These are phyloP conservation scores for Buxus sempervirens DNA, from an alignment of 164 flowering plant species.

Conservation along the genomic window DNA sequence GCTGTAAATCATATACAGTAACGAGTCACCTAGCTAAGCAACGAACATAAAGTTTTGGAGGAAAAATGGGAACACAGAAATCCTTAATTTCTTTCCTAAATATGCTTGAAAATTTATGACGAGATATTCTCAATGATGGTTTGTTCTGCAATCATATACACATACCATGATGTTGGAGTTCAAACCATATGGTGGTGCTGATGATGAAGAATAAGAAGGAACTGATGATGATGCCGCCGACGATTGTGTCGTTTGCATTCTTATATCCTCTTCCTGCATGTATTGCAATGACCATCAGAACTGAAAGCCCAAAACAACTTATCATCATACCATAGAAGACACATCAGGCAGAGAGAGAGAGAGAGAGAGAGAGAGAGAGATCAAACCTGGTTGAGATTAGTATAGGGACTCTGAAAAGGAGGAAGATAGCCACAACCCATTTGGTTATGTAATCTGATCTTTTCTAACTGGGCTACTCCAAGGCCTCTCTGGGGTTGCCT, in stretches of 20 bases:
- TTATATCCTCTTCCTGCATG: slow-evolving; percentile 39
- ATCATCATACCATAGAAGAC: background rate
- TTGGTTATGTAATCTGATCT: slow-evolving; percentile 76
- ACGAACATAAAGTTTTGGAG: too few species aligned
- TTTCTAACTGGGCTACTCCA: slow-evolving; percentile 96
- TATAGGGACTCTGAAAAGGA: slow-evolving; percentile 23
- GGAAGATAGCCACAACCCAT: slow-evolving; percentile 38
- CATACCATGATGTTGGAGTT: slow-evolving; percentile 52
- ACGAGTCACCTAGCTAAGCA: too few species aligned
- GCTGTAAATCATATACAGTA: too few species aligned
- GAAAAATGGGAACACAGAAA: too few species aligned
- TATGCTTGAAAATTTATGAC: too few species aligned
- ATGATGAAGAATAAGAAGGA: slow-evolving; percentile 28
- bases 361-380: slow-evolving; percentile 3
- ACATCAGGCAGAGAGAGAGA: background rate
- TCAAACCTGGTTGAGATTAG: slow-evolving; percentile 20
- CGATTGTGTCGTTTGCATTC: slow-evolving; percentile 38
- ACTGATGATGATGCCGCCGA: slow-evolving; percentile 34
- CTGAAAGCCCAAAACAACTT: background rate
- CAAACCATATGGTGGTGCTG: slow-evolving; percentile 33
- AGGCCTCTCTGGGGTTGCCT: slow-evolving; percentile 96
- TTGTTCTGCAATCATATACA: slow-evolving; percentile 7
- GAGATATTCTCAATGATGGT: background rate
- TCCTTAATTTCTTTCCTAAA: slow-evolving; percentile 20
- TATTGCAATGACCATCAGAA: background rate